These are phyloP conservation scores for Pugionium dolabratum DNA, from an alignment of 345 rosid species.

Conservation along the genomic window DNA sequence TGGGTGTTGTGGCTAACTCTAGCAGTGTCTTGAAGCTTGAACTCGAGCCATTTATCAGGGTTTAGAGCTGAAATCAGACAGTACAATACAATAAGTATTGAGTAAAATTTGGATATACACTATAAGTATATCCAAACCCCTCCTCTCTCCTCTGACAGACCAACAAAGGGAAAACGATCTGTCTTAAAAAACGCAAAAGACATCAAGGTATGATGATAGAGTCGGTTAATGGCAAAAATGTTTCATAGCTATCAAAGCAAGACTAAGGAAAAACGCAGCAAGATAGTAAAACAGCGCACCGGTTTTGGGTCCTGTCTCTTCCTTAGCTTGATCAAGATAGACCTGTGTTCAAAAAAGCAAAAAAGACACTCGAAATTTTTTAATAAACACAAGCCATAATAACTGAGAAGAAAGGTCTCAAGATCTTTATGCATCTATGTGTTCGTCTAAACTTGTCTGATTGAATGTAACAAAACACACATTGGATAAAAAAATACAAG, in stretches of 20 bases:
- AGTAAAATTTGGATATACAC: background rate
- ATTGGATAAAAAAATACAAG: conserved; percentile 4
- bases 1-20: conserved; percentile 91
- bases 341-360: conserved; percentile 45
- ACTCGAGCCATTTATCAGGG: conserved; percentile 90
- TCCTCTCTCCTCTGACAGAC: background rate
- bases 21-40: conserved; percentile 90
- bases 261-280: background rate
- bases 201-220: conserved; percentile 4
- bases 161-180: background rate
- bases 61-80: conserved; percentile 61
- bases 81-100: conserved; percentile 11
- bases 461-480: conserved; percentile 5
- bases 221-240: background rate
- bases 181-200: background rate
- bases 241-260: background rate
- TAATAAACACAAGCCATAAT: background rate
- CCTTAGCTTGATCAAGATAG: conserved; percentile 65
- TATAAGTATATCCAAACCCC: background rate
- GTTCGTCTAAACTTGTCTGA: conserved; percentile 8
- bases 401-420: conserved; percentile 15
- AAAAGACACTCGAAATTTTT: conserved; percentile 10
- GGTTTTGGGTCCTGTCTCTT: conserved; percentile 56
- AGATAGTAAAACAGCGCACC: conserved; percentile 47
- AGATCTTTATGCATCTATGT: background rate